Evolutionary conservation across 2,329 filamentous ascomycete species (phyloP).

Genomic region (Pleurostoma richardsiae): DNA sequence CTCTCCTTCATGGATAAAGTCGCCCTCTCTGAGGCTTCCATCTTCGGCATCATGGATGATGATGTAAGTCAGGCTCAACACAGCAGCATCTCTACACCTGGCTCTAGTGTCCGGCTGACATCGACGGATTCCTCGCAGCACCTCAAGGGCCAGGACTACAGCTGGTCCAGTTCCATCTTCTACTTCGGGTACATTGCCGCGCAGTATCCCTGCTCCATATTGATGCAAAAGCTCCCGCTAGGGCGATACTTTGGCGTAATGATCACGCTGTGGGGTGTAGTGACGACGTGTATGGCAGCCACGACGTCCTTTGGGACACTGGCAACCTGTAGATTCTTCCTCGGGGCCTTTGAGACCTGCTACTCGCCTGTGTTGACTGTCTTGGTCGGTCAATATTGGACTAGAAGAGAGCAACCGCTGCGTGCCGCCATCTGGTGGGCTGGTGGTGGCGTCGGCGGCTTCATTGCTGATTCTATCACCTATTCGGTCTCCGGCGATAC

Average conservation of each 20-base stretch:
- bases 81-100: too few relatives aligned
- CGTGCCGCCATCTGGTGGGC: slow-evolving; percentile 11
- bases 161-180: slow-evolving; percentile 7
- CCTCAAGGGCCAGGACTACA: slow-evolving; percentile 5
- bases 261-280: background rate
- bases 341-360: slow-evolving; percentile 10
- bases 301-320: slow-evolving; percentile 7
- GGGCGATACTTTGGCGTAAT: slow-evolving; percentile 3
- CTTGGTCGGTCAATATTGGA: slow-evolving; percentile 10
- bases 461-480: slow-evolving; percentile 7
- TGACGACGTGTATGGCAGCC: background rate
- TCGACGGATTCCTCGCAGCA: background rate
- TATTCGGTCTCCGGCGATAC: slow-evolving; percentile 3
- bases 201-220: slow-evolving; percentile 1
- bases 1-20: slow-evolving; percentile 5
- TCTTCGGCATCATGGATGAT: slow-evolving; percentile 4
- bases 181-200: slow-evolving; percentile 3
- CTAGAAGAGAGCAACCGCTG: slow-evolving; percentile 9
- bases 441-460: slow-evolving; percentile 6
- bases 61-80: background rate
- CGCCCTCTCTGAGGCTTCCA: slow-evolving; percentile 2
- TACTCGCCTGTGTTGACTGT: slow-evolving; percentile 9
- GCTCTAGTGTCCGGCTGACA: too few relatives aligned
- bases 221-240: slow-evolving; percentile 7
- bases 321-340: slow-evolving; percentile 8